Evolutionary conservation across 306 rosid genomes (phyloP), one percentile per base, ranked within the genome.

Genomic region (Casuarina cunninghamiana): DNA sequence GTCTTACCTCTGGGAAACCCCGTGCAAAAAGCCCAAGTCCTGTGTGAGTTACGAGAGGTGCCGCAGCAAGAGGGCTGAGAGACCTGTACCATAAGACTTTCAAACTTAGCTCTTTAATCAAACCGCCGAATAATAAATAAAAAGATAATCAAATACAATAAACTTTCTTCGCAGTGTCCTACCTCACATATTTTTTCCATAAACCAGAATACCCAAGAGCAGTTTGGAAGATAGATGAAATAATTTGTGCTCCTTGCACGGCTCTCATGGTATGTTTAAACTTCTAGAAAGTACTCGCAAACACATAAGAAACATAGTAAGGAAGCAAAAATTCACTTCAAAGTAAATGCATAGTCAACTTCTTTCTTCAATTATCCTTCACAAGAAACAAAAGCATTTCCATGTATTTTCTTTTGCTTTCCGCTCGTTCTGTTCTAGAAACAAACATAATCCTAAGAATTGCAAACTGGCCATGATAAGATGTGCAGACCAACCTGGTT

Each of bases 31-130:
- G 87, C 74, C 97, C 96, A 35, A 93, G 89, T 51, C 98, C 97
- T 69, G 93, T 90, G 10, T 91, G 88, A 48, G 91, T 90, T 53
- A 93, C 97, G 69, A 93, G 93, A 55, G 98, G 97, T 72, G 86
- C 89, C 5, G 85, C 89, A 75, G 86, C 86, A 53, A 91, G 92
- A 54, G 98, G 98, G 80, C 91, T 85, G 46, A 93, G 90, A 87
- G 71, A 89, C 88, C 98, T 93, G 89, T 77, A 71, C 43, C 35
- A 84, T 66, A 19, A 15, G 60, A 50, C n/a, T 63, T 15, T 65
- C 54, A 42, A 49, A 45, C 11, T 19, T 26, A 54, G 55, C 73
- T 80, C 81, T 67, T 68, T 46, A 71, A 62, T 77, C 44, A 78
- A 78, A 48, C 57, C 62, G 43, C 73, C 63, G 67, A 51, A 80